Percentiles rank a stretch among this genome's conserved stretches.
Evolutionary conservation across 371 early-diverging fungal genomes (phyloP).

Genomic region (Apophysomyces sp.): DNA sequence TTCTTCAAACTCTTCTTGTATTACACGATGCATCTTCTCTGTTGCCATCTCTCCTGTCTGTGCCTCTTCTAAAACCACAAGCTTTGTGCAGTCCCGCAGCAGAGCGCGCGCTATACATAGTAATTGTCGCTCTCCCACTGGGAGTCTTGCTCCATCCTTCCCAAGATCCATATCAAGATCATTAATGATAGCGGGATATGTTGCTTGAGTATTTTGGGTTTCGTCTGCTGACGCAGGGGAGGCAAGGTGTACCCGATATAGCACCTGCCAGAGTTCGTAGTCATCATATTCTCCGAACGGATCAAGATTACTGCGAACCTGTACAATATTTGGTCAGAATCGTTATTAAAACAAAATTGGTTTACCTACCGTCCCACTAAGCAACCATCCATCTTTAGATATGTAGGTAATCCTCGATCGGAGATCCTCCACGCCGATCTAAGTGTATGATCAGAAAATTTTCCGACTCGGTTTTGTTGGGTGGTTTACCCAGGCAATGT

Average conservation of each 20-base stretch:
- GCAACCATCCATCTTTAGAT: conserved; percentile 83
- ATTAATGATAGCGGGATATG: conserved; percentile 30
- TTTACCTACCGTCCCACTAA: conserved; percentile 64
- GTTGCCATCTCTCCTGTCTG: conserved; percentile 68
- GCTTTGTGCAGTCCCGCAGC: conserved; percentile 62
- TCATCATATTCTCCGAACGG: conserved; percentile 78
- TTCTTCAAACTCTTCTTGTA: conserved; percentile 78
- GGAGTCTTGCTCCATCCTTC: conserved; percentile 67
- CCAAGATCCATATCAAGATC: conserved; percentile 61
- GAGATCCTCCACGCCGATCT: conserved; percentile 70
- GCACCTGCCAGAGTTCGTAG: conserved; percentile 79
- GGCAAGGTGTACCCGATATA: conserved; percentile 67
- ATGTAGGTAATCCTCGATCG: conserved; percentile 75
- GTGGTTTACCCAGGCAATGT: conserved; percentile 57
- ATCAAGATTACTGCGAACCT: conserved; percentile 78
- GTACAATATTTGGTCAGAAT: not conserved
- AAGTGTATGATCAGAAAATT: not conserved
- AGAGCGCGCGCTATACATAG: conserved; percentile 81
- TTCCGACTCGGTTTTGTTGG: not conserved
- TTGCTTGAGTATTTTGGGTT: conserved; percentile 22
- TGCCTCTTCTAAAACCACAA: conserved; percentile 85
- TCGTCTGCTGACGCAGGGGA: conserved; percentile 9
- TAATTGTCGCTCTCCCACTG: conserved; percentile 81
- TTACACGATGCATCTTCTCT: conserved; percentile 72
- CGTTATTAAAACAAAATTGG: not conserved